phyloP scores from a whole-genome alignment of 495 filamentous ascomycete genomes.

The Hypoxylon perforatum region DNA sequence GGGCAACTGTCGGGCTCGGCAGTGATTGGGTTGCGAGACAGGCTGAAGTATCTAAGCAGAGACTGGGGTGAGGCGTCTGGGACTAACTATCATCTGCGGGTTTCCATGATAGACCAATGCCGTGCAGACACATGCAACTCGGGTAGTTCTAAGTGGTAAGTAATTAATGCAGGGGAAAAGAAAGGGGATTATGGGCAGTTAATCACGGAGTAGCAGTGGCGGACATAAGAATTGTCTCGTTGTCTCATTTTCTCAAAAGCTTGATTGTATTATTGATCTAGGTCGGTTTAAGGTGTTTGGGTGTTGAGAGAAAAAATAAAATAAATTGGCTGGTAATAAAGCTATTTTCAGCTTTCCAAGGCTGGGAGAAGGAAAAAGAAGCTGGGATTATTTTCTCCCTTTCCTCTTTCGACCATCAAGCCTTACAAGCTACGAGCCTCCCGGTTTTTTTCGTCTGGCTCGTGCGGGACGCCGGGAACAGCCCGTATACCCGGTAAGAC shows the following conservation, averaged over 20 bases:
- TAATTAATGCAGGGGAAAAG: constrained; percentile 41
- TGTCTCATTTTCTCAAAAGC: constrained; percentile 8
- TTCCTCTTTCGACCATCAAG: constrained; percentile 29
- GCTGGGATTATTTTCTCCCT: constrained; percentile 30
- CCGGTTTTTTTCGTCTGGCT: constrained; percentile 41
- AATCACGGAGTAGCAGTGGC: constrained; percentile 16
- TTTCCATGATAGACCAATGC: constrained; percentile 56
- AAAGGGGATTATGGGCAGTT: constrained; percentile 1
- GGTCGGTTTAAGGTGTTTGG: constrained; percentile 9
- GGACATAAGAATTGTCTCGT: constrained; percentile 26
- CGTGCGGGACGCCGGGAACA: constrained; percentile 27
- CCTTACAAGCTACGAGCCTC: constrained; percentile 30
- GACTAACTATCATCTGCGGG: constrained; percentile 48
- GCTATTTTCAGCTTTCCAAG: constrained; percentile 31
- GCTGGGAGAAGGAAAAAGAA: constrained; percentile 29
- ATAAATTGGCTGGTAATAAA: constrained; percentile 34
- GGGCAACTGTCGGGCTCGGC: constrained; percentile 27
- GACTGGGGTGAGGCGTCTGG: constrained; percentile 36
- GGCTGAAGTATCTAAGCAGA: constrained; percentile 34
- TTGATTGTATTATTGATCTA: constrained; percentile 31
- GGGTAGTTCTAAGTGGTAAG: constrained; percentile 33
- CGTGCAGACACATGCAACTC: constrained; percentile 58
- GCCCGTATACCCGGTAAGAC: constrained; percentile 28
- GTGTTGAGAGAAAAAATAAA: constrained; percentile 18
- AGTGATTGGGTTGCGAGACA: constrained; percentile 46